Conservation (phyloP, 228 moss, liverwort and hornwort genomes). For the Sphagnum fallax region DNA sequence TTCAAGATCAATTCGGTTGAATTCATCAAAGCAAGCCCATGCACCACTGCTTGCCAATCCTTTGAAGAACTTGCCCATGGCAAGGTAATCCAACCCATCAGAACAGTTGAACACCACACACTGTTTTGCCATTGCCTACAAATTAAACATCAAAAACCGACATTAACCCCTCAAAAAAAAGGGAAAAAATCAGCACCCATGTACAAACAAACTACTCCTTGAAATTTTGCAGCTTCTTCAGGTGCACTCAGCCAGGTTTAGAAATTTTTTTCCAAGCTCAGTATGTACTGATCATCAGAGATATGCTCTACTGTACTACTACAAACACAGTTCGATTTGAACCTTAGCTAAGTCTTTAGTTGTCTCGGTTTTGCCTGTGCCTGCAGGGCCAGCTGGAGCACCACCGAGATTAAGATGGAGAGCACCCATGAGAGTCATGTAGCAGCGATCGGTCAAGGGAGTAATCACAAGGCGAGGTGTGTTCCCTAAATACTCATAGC, state of each 20-base stretch:
- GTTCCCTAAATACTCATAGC: slow-evolving; percentile 84
- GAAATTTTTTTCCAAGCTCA: no score
- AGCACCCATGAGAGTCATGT: slow-evolving; percentile 91
- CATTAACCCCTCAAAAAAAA: background rate
- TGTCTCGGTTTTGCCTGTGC: slow-evolving; percentile 84
- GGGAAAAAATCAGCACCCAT: background rate
- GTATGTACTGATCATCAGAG: no score
- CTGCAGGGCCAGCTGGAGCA: slow-evolving; percentile 82
- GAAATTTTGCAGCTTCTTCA: no score
- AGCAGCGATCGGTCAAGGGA: slow-evolving; percentile 83
- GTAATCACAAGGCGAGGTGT: slow-evolving; percentile 84
- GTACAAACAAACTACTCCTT: no score
- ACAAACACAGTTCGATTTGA: no score
- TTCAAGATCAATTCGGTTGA: slow-evolving; percentile 83
- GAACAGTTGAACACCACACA: slow-evolving; percentile 95
- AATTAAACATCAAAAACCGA: background rate
- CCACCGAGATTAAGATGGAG: slow-evolving; percentile 86
- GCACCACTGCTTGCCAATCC: slow-evolving; percentile 87
- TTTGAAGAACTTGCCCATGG: slow-evolving; percentile 95
- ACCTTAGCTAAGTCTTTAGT: slow-evolving; percentile 84
- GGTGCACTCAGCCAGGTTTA: no score
- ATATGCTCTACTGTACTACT: no score
- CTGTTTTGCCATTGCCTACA: slow-evolving; percentile 79
- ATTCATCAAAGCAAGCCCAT: slow-evolving; percentile 95
- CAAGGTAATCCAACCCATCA: slow-evolving; percentile 80